Evolutionary conservation across 768 basidiomycete genomes (phyloP).

Genomic region (Rhodotorula sphaerocarpa): DNA sequence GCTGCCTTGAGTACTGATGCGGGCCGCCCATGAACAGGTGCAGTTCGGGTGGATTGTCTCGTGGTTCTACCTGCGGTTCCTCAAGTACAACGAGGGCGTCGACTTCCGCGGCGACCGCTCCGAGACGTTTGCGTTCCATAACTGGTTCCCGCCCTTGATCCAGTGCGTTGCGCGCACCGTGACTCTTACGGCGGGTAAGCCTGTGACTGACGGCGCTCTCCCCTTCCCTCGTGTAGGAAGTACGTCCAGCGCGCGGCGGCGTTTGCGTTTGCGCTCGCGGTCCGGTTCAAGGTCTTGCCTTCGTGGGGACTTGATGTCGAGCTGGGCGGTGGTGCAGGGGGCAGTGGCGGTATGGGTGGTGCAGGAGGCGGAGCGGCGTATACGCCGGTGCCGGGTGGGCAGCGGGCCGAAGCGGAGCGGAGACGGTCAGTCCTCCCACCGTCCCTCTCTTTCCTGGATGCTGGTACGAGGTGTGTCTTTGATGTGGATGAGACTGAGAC

Average conservation of each 20-base stretch:
- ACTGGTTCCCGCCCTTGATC: constrained; percentile 93
- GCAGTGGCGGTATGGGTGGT: not conserved
- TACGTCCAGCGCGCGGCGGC: constrained; percentile 64
- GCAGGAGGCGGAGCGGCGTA: constrained; percentile 49
- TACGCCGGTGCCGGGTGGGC: constrained; percentile 68
- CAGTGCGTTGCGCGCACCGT: constrained; percentile 56
- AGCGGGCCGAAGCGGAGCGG: constrained; percentile 91
- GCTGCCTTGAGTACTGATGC: no score
- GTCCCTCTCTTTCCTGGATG: not conserved
- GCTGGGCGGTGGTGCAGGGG: constrained; percentile 43
- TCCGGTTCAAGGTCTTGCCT: constrained; percentile 67
- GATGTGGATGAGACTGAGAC: no score
- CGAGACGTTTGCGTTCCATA: constrained; percentile 88
- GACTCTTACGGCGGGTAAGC: no score
- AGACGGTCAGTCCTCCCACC: constrained; percentile 59
- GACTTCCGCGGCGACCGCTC: constrained; percentile 83
- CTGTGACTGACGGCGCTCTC: no score
- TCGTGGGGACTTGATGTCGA: constrained; percentile 59
- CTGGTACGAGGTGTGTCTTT: not conserved
- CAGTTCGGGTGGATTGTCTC: constrained; percentile 99
- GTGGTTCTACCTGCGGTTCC: constrained; percentile 93
- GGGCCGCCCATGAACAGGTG: constrained; percentile 50
- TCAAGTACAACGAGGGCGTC: constrained; percentile 67
- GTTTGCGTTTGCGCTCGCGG: constrained; percentile 54
- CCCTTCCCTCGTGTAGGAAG: constrained; percentile 48